Base-by-base conservation (phyloP, 2,329 filamentous ascomycete genomes). In the Alternaria sp. region DNA sequence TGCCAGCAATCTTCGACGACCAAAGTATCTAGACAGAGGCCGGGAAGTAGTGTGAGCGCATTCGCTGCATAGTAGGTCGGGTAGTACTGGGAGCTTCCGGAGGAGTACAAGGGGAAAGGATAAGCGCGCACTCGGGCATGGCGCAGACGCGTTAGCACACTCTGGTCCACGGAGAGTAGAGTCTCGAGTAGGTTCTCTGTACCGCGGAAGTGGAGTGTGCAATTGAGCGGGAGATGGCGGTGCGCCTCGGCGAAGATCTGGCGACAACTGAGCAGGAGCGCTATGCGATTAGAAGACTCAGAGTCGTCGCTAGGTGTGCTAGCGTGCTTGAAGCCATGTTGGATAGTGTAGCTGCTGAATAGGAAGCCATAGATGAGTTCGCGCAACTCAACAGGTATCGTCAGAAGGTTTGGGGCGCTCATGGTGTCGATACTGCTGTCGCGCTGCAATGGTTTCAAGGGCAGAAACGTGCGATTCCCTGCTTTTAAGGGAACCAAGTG, bases 1-100 rank as follows among this genome's bases (percentile, higher is more conserved):
- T 80, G 77, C 68, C 76, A 79, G 43, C 71, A 72, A 49, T 80
- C 77, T 21, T 79, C 73, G 2, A 80, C 71, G 19, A 74, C 66
- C 9, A 80, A 65, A 8, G 69, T 68, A 43, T 78, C 70, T 9
- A 80, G 67, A 59, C 73, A 70, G 12, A 80, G 63, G 0, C 77
- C 76, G 10, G 77, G 76, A 7, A 80, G 63, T 8, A 79, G 58
- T 8, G 68, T 65, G 10, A 80, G 52, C 3, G 77, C 76, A 50
- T 77, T 74, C 36, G 66, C 66, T 17, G 75, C 76, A 55, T 74
- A 74, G 57, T 77, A 79, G 2, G 68, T 77, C 3, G 75, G 66
- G 47, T 79, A 79, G 65, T 75, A 77, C 26, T 74, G 67, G 8
- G 69, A 26, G 30, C 66, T 59, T 25, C 67, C 68, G 23, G 66